Base-by-base conservation (phyloP, 2,329 filamentous ascomycete species). In the Alternaria gansuensis region DNA sequence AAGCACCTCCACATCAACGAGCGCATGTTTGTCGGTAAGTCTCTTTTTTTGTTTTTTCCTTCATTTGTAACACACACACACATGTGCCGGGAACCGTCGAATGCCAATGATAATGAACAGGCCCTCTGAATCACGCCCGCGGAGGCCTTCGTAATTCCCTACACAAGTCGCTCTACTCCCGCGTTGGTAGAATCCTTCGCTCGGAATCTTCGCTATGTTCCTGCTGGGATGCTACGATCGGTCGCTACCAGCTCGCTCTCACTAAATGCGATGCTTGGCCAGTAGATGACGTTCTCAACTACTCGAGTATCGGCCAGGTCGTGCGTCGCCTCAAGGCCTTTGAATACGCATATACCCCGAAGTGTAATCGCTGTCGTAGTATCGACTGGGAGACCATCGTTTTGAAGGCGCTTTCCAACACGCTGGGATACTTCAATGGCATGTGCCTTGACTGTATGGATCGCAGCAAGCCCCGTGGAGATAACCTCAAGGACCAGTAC, bases 401-500 rank as follows among this genome's bases (percentile, higher is more conserved):
- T 1, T 28, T 58, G 3, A 50, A 55, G 10, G 59, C 59, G 2
- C 11, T 40, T 36, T 36, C 49, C 17, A 54, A 53, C 5, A 59
- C 56, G 21, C 45, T 7, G 43, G 67, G 37, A 41, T 58, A 49
- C 50, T 77, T 77, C 48, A 59, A 76, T 13, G 75, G 75, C 4
- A 39, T 76, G 24, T 77, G 75, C 34, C 50, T 77, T 4, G 72
- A 75, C 28, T 75, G 74, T 57, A 75, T 74, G 68, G 53, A 68
- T 28, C 36, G 44, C 3, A 65, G 59, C 28, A 59, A 57, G 33
- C 54, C 57, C 8, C 60, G 48, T 57, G 58, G 50, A 14, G 45
- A 55, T 10, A 37, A 45, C 33, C n/a, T 45, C 1, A 60, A 74
- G 31, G 44, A 49, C 1, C 67, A 71, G 21, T 71, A 73, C 48